Conservation (phyloP, 2,329 filamentous ascomycete species). For the Hypoxylon sp. region DNA sequence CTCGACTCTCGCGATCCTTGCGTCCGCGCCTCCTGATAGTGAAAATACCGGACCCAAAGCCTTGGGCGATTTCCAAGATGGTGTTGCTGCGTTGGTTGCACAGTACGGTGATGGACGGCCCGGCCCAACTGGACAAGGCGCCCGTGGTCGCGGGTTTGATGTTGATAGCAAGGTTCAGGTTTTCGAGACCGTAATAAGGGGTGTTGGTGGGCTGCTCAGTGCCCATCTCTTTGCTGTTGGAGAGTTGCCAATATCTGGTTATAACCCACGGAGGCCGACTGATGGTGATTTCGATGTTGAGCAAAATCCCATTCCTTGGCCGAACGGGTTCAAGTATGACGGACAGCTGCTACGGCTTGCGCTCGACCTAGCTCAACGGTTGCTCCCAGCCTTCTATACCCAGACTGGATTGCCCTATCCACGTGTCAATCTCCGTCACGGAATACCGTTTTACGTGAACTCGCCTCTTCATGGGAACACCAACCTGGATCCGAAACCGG, state of each 20-base stretch:
- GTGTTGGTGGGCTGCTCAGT: slow-evolving; percentile 89
- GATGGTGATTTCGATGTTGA: slow-evolving; percentile 64
- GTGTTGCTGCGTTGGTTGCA: slow-evolving; percentile 80
- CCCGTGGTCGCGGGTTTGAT: slow-evolving; percentile 86
- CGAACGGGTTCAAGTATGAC: slow-evolving; percentile 84
- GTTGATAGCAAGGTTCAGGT: slow-evolving; percentile 98
- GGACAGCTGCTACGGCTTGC: slow-evolving; percentile 93
- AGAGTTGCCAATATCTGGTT: slow-evolving; percentile 87
- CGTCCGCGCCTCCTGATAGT: slow-evolving; percentile 76
- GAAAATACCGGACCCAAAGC: slow-evolving; percentile 71
- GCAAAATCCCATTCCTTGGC: slow-evolving; percentile 75
- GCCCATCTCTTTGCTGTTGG: slow-evolving; percentile 94
- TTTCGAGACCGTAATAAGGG: slow-evolving; percentile 97
- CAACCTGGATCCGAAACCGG: slow-evolving; percentile 58
- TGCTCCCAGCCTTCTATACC: slow-evolving; percentile 94
- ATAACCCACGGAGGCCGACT: slow-evolving; percentile 67
- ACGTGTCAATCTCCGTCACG: slow-evolving; percentile 89
- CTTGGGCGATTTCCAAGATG: slow-evolving; percentile 82
- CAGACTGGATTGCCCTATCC: slow-evolving; percentile 94
- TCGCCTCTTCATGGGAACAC: slow-evolving; percentile 79
- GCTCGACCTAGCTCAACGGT: slow-evolving; percentile 83
- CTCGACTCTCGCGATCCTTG: slow-evolving; percentile 92
- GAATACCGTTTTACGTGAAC: slow-evolving; percentile 92
- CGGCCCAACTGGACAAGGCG: slow-evolving; percentile 77
- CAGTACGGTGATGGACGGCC: slow-evolving; percentile 88